Conservation (phyloP, 148 eudicot species). For the Beta vulgaris region DNA sequence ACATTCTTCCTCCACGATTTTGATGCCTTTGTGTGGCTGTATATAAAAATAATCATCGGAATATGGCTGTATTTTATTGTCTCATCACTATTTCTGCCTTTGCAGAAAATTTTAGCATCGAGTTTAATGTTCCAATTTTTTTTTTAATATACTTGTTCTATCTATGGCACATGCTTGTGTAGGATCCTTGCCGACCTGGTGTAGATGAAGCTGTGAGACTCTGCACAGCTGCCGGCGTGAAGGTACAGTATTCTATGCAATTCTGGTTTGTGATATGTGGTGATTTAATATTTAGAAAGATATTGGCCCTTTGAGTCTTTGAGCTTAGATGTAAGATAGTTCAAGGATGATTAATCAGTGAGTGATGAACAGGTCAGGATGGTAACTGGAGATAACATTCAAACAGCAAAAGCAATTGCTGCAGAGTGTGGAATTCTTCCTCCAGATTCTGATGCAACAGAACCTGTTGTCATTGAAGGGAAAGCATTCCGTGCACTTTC, state of each 20-base stretch:
- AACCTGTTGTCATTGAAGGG: conserved; percentile 71
- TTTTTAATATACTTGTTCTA: background rate
- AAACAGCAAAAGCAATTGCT: conserved; percentile 95
- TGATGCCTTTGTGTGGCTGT: no score
- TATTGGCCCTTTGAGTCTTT: background rate
- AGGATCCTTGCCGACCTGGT: conserved; percentile 98
- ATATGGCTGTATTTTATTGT: background rate
- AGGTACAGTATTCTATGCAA: conserved; percentile 40
- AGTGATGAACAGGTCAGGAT: conserved; percentile 62
- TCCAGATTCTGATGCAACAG: conserved; percentile 47
- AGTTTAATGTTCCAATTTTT: background rate
- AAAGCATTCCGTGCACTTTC: conserved; percentile 66
- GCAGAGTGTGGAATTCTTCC: conserved; percentile 81
- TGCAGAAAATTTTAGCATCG: no score
- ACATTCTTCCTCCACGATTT: no score
- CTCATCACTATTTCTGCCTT: background rate
- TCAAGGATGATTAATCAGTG: no score
- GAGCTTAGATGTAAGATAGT: background rate
- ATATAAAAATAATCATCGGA: no score
- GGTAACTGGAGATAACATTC: conserved; percentile 95
- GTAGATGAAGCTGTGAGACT: conserved; percentile 76
- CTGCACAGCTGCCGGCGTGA: conserved; percentile 77
- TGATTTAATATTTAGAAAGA: background rate
- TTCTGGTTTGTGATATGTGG: background rate
- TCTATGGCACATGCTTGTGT: conserved; percentile 23